phyloP scores from a whole-genome alignment of 2,329 filamentous ascomycete species.

The Huntiella bhutanensis region DNA sequence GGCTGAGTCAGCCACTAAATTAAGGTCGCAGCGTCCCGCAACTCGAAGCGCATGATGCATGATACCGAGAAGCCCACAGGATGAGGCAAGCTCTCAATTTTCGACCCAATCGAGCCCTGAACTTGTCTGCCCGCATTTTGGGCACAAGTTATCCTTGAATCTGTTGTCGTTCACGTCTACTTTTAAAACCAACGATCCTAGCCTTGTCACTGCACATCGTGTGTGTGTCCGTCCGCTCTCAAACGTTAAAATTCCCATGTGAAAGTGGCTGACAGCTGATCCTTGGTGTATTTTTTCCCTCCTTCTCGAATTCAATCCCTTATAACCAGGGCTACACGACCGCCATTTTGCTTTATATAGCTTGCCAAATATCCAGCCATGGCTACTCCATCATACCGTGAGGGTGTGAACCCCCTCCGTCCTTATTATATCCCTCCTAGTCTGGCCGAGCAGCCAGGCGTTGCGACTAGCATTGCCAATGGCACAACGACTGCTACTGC shows the following conservation, averaged over 20 bases:
- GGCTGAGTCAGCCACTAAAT: slow-evolving; percentile 10
- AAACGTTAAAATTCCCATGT: not conserved
- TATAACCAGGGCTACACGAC: too few species aligned
- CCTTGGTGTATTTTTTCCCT: not conserved
- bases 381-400: slow-evolving; percentile 25
- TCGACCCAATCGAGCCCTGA: slow-evolving; percentile 10
- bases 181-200: not conserved
- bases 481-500: slow-evolving; percentile 21
- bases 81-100: slow-evolving; percentile 12
- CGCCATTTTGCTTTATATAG: too few species aligned
- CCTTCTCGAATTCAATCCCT: not conserved
- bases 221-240: too few species aligned
- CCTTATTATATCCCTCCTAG: slow-evolving; percentile 49
- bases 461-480: slow-evolving; percentile 19
- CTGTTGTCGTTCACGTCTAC: not conserved
- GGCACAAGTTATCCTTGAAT: slow-evolving; percentile 6
- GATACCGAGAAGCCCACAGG: slow-evolving; percentile 2
- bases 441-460: slow-evolving; percentile 25
- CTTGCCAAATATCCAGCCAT: slow-evolving; percentile 1
- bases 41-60: slow-evolving; percentile 9
- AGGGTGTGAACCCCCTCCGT: slow-evolving; percentile 42
- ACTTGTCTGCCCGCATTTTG: slow-evolving; percentile 4
- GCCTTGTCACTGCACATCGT: not conserved
- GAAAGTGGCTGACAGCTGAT: not conserved
- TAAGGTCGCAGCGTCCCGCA: not conserved